phyloP scores from a whole-genome alignment of 306 rosid species.

The Biancaea sappan region DNA sequence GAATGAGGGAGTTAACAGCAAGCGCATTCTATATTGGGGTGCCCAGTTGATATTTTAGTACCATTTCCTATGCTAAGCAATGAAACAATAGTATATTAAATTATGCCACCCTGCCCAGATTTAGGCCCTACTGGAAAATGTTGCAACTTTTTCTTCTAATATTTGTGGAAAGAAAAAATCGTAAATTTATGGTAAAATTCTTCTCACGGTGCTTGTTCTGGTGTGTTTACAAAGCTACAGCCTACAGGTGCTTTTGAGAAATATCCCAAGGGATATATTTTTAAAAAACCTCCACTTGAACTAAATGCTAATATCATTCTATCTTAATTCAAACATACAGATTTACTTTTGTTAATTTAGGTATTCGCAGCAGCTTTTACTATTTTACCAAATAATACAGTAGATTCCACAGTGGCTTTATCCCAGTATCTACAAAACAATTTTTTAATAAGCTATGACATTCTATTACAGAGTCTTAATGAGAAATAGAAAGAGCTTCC shows the following conservation, averaged over 20 bases:
- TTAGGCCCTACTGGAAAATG: neutral
- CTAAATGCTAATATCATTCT: neutral
- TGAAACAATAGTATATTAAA: neutral
- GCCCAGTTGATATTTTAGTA: neutral
- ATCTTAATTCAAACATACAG: neutral
- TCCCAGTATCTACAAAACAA: neutral
- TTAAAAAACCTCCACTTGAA: neutral
- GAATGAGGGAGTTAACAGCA: slow-evolving; percentile 4
- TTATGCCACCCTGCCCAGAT: neutral
- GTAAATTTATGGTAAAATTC: neutral
- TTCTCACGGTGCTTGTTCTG: neutral
- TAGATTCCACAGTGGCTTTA: neutral
- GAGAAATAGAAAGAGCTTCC: neutral
- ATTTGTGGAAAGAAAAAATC: neutral
- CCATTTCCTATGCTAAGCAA: neutral
- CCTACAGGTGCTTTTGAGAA: neutral
- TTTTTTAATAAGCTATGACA: neutral
- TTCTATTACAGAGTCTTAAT: neutral
- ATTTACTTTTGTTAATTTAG: neutral
- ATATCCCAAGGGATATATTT: neutral
- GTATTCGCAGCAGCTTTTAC: neutral
- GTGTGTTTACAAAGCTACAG: neutral
- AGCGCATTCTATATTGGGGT: neutral
- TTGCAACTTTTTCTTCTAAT: neutral
- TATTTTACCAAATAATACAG: neutral